Evolutionary conservation across 2,329 filamentous ascomycete species (phyloP).

Genomic region (Waltergamsia citrina): DNA sequence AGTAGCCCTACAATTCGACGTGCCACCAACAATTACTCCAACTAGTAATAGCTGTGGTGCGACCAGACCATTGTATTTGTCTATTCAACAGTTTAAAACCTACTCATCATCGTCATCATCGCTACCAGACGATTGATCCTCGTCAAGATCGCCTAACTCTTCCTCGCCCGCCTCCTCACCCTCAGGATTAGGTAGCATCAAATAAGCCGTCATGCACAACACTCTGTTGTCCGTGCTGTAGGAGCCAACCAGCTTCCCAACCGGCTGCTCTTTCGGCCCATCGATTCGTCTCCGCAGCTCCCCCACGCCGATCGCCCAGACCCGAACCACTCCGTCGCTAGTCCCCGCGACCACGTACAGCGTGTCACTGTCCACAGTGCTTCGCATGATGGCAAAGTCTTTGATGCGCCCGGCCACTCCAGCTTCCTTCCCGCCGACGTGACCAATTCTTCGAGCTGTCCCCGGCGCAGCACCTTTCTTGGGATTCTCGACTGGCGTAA

Average conservation of each 20-base stretch:
- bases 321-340: constrained; percentile 75
- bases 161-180: constrained; percentile 50
- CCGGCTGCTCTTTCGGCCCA: constrained; percentile 16
- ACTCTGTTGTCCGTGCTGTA: constrained; percentile 85
- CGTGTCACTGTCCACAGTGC: constrained; percentile 25
- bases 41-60: too few species aligned
- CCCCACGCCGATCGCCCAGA: constrained; percentile 55
- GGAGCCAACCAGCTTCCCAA: constrained; percentile 62
- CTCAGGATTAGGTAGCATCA: constrained; percentile 65
- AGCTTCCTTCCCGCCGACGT: constrained; percentile 64
- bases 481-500: constrained; percentile 27
- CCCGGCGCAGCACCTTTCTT: constrained; percentile 24
- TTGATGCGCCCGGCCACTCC: constrained; percentile 71
- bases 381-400: constrained; percentile 64
- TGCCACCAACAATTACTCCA: too few species aligned
- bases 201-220: constrained; percentile 78
- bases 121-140: constrained; percentile 24
- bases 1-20: too few species aligned
- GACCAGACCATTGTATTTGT: too few species aligned
- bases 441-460: constrained; percentile 59
- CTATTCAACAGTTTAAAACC: neutral
- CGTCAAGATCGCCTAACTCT: constrained; percentile 33
- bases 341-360: constrained; percentile 61
- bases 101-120: constrained; percentile 10
- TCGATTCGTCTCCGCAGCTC: constrained; percentile 22